Evolutionary conservation across 1,284 basidiomycete genomes (phyloP).

Genomic region (Ceratobasidium sp.): DNA sequence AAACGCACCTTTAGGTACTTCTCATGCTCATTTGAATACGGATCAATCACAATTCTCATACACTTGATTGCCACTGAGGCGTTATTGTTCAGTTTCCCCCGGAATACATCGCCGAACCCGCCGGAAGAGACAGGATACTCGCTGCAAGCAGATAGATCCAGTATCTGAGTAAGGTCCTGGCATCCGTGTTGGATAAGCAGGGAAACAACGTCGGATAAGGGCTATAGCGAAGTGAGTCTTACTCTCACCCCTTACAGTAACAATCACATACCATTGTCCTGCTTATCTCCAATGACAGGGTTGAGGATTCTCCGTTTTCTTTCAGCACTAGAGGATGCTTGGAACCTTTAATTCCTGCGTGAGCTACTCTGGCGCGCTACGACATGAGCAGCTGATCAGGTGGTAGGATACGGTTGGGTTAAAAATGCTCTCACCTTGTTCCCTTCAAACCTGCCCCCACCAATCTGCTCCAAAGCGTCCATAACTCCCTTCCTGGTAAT

Average conservation of each 20-base stretch:
- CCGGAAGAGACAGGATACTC: background rate
- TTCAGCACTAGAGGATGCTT: too few relatives aligned
- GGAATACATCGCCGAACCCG: constrained; percentile 24
- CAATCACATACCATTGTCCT: background rate
- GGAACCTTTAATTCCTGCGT: too few relatives aligned
- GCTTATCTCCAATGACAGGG: background rate
- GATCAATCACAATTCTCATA: background rate
- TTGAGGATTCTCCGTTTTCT: too few relatives aligned
- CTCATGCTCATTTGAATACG: background rate
- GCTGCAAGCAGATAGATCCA: background rate
- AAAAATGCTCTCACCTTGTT: too few relatives aligned
- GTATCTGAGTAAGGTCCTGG: background rate
- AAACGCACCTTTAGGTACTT: background rate
- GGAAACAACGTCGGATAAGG: background rate
- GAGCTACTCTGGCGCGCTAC: too few relatives aligned
- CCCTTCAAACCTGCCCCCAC: too few relatives aligned
- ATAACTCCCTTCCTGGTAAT: too few relatives aligned
- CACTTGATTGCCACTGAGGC: constrained; percentile 8
- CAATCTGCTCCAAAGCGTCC: too few relatives aligned
- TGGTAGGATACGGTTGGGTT: too few relatives aligned
- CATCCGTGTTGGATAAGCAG: constrained; percentile 2
- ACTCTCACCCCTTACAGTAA: background rate
- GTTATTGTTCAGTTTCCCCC: background rate
- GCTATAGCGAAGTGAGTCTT: background rate
- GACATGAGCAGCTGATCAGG: too few relatives aligned